Conservation (phyloP, 2,329 filamentous ascomycete species). For the Aspergillus uvarum region DNA sequence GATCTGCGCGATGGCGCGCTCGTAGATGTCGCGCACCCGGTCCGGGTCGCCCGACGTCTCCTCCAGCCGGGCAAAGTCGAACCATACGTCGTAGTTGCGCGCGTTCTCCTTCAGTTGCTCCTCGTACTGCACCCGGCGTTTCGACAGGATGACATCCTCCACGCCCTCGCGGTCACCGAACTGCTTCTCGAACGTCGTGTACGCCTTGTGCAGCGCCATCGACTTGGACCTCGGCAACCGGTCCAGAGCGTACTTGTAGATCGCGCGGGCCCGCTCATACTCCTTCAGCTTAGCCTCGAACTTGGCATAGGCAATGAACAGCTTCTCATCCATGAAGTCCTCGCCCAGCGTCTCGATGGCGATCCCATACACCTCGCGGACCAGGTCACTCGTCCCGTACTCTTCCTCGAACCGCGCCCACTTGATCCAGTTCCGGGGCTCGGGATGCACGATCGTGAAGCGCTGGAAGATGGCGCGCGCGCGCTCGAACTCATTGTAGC, state of each 20-base stretch:
- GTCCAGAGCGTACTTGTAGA: conserved; percentile 96
- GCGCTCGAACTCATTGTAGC: conserved; percentile 86
- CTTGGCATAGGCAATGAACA: conserved; percentile 93
- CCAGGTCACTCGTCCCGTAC: conserved; percentile 84
- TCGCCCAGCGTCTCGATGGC: conserved; percentile 89
- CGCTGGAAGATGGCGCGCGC: conserved; percentile 87
- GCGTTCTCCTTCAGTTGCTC: conserved; percentile 90
- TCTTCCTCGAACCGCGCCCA: conserved; percentile 98
- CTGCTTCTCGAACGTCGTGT: conserved; percentile 97
- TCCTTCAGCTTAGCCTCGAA: conserved; percentile 95
- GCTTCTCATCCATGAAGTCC: conserved; percentile 91
- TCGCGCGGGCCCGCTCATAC: conserved; percentile 86
- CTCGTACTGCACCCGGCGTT: conserved; percentile 89
- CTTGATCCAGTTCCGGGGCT: conserved; percentile 97
- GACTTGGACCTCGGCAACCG: conserved; percentile 86
- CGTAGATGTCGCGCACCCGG: conserved; percentile 86
- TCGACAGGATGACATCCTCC: conserved; percentile 93
- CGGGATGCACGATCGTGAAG: conserved; percentile 89
- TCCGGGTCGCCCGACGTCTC: conserved; percentile 81
- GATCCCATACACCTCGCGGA: conserved; percentile 85
- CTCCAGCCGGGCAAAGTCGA: conserved; percentile 89
- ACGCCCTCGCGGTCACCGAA: conserved; percentile 91
- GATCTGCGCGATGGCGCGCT: conserved; percentile 91
- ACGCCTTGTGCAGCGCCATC: conserved; percentile 81
- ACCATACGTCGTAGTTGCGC: conserved; percentile 97